Conservation (phyloP, 2,329 filamentous ascomycete genomes). For the Escovopsis sp. region DNA sequence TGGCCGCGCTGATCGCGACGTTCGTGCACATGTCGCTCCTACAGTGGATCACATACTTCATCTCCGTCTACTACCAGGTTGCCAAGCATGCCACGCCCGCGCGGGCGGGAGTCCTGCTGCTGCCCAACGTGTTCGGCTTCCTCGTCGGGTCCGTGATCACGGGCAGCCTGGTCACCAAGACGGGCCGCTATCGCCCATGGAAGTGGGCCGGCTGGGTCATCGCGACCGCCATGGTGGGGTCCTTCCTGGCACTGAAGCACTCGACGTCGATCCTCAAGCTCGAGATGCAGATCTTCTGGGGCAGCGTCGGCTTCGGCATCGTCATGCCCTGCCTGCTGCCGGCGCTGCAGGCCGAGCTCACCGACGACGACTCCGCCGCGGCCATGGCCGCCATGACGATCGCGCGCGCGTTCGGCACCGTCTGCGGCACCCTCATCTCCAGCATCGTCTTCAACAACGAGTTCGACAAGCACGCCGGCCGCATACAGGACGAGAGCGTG, state of each 20-base stretch:
- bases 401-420: constrained; percentile 28
- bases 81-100: constrained; percentile 19
- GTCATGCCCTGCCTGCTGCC: constrained; percentile 26
- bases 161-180: constrained; percentile 14
- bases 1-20: constrained; percentile 11
- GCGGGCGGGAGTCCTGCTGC: constrained; percentile 16
- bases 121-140: constrained; percentile 16
- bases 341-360: constrained; percentile 24
- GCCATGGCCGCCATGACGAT: constrained; percentile 28
- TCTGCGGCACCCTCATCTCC: constrained; percentile 30
- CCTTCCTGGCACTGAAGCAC: constrained; percentile 24
- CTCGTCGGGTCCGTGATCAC: constrained; percentile 13
- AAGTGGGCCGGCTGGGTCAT: constrained; percentile 21
- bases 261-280: constrained; percentile 22
- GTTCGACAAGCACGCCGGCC: constrained; percentile 3
- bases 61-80: constrained; percentile 33
- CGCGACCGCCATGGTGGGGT: constrained; percentile 22
- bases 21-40: constrained; percentile 17
- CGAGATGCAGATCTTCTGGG: constrained; percentile 26
- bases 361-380: constrained; percentile 21
- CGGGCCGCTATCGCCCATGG: constrained; percentile 16
- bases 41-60: constrained; percentile 18
- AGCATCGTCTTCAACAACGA: constrained; percentile 21
- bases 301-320: constrained; percentile 25
- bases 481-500: constrained; percentile 5